Conservation (phyloP, 179 eudicot species). For the Gypsophila paniculata region DNA sequence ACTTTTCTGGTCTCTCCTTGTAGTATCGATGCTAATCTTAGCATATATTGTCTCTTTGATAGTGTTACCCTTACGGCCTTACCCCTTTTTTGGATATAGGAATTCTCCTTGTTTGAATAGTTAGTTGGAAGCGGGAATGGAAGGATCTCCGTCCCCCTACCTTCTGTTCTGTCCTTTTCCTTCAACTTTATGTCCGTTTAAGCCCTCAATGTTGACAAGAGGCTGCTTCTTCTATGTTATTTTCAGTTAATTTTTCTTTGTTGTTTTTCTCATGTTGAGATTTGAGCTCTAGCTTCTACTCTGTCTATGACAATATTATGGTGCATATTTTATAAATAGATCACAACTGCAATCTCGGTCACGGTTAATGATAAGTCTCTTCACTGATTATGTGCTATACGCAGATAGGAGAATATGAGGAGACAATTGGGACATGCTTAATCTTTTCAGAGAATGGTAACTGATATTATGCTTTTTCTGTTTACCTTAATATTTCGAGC, state of each 20-base stretch:
- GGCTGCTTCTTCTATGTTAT: background rate
- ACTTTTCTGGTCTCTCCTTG: conserved; percentile 18
- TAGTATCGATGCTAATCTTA: background rate
- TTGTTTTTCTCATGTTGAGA: no score
- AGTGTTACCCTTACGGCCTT: background rate
- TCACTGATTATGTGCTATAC: background rate
- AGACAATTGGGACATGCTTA: conserved; percentile 77
- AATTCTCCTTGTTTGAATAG: no score
- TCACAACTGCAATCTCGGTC: background rate
- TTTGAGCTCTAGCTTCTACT: no score
- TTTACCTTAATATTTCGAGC: background rate
- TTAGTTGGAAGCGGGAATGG: no score
- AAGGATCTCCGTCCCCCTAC: no score
- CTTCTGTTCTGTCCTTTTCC: no score
- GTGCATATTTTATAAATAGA: background rate
- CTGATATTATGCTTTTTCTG: conserved; percentile 10
- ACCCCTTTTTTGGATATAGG: background rate
- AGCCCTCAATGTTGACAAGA: background rate
- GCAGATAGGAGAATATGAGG: conserved; percentile 81
- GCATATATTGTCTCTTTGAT: background rate
- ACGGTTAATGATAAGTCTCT: background rate
- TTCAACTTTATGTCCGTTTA: background rate
- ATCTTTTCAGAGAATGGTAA: conserved; percentile 59
- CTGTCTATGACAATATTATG: no score
- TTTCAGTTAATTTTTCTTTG: background rate